Percentiles rank a stretch among this genome's conserved stretches.
Conservation (phyloP, 192 early-diverging fungal species). For the Coemansia sp. region DNA sequence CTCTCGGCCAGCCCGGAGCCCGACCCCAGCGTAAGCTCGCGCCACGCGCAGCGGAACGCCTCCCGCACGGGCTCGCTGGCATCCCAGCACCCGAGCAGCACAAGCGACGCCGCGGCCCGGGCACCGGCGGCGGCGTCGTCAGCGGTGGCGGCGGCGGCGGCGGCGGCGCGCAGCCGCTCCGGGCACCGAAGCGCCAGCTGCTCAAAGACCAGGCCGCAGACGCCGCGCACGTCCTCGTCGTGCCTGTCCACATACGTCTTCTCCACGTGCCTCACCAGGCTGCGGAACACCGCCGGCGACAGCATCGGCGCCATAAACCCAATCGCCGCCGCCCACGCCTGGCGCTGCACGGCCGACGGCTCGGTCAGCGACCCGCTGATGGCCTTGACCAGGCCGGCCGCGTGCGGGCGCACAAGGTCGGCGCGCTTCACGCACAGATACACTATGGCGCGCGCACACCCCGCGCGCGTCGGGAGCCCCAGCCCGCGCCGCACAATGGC, state of each 20-base stretch:
- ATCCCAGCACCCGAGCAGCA: constrained; percentile 31
- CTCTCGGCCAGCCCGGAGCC: constrained; percentile 17
- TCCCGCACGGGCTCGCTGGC: constrained; percentile 7
- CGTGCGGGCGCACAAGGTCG: constrained; percentile 63
- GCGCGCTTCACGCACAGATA: constrained; percentile 72
- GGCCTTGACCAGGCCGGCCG: constrained; percentile 72
- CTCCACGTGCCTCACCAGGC: constrained; percentile 69
- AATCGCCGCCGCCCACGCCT: constrained; percentile 80
- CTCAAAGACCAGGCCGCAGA: constrained; percentile 48
- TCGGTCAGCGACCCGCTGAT: constrained; percentile 74
- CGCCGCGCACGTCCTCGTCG: constrained; percentile 71
- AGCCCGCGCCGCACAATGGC: constrained; percentile 76
- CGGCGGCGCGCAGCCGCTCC: constrained; percentile 29
- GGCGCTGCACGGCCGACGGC: constrained; percentile 75
- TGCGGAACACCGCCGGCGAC: constrained; percentile 57
- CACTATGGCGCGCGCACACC: constrained; percentile 81
- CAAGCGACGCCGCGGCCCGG: constrained; percentile 26
- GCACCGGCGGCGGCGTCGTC: constrained; percentile 12
- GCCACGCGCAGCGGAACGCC: constrained; percentile 40
- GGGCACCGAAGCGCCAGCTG: constrained; percentile 35
- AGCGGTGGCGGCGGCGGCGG: too few relatives aligned
- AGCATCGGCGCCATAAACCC: constrained; percentile 73
- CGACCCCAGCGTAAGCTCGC: constrained; percentile 27
- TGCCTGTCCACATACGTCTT: constrained; percentile 71
- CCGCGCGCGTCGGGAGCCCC: constrained; percentile 90